A percentile compares a stretch with the other conserved stretches of the same genome.
phyloP scores from a whole-genome alignment of 2,329 filamentous ascomycete species.

The Westerdykella ornata region DNA sequence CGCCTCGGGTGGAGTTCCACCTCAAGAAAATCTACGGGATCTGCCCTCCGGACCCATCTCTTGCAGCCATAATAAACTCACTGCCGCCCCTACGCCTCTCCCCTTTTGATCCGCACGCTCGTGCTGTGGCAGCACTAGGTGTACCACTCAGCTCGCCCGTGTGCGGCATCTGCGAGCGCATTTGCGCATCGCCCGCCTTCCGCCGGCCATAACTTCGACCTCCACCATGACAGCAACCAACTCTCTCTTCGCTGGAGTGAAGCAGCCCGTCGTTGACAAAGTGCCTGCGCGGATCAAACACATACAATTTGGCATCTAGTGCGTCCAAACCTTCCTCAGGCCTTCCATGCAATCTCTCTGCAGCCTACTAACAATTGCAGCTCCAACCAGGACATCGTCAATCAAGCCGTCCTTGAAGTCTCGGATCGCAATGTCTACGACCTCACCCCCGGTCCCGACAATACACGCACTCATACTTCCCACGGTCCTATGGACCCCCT shows the following conservation, averaged over 20 bases:
- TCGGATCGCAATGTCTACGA: conserved; percentile 94
- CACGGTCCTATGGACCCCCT: conserved; percentile 84
- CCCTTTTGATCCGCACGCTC: background rate
- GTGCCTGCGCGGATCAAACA: conserved; percentile 87
- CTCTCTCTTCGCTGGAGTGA: conserved; percentile 42
- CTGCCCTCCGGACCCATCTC: background rate
- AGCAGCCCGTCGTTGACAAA: conserved; percentile 85
- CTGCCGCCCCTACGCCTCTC: background rate
- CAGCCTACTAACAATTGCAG: conserved; percentile 40
- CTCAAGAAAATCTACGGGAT: too few species aligned
- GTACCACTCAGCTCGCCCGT: background rate
- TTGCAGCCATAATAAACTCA: background rate
- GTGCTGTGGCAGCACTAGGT: background rate
- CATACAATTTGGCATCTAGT: conserved; percentile 91
- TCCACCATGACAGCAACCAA: conserved; percentile 10
- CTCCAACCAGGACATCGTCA: conserved; percentile 89
- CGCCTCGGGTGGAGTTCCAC: too few species aligned
- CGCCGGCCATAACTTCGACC: background rate
- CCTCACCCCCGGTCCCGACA: conserved; percentile 56
- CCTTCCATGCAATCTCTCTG: conserved; percentile 1
- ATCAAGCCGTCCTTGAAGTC: conserved; percentile 89
- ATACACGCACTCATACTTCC: conserved; percentile 60
- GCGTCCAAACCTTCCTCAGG: conserved; percentile 12
- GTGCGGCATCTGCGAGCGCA: background rate
- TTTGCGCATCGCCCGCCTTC: background rate